Evolutionary conservation across 148 eudicot genomes (phyloP).

Genomic region (Nepenthes gracilis): DNA sequence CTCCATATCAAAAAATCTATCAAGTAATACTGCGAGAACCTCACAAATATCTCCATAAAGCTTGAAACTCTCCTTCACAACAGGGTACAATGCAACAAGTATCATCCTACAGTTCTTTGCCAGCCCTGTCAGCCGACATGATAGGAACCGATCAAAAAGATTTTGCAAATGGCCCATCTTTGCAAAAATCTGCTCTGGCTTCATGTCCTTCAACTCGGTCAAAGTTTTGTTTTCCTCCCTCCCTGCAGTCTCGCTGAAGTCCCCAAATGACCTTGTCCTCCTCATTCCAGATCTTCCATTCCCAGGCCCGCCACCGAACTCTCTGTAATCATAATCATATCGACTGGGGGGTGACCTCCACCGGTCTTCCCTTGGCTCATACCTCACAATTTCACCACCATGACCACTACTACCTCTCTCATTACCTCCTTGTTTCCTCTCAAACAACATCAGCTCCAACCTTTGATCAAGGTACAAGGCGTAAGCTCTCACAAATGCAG

Average conservation of each 20-base stretch:
- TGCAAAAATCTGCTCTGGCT: slow-evolving; percentile 30
- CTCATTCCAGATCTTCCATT: slow-evolving; percentile 8
- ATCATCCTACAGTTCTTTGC: slow-evolving; percentile 32
- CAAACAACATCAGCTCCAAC: slow-evolving; percentile 54
- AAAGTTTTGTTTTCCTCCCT: slow-evolving; percentile 9
- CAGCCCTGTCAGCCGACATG: slow-evolving; percentile 29
- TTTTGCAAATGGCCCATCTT: slow-evolving; percentile 33
- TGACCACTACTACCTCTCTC: slow-evolving; percentile 20
- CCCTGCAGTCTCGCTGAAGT: slow-evolving; percentile 9
- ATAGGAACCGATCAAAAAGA: slow-evolving; percentile 37
- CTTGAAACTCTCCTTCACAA: slow-evolving; percentile 50
- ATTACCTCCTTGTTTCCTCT: slow-evolving; percentile 44
- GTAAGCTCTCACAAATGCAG: slow-evolving; percentile 41
- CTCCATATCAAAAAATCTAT: slow-evolving; percentile 38
- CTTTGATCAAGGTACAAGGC: slow-evolving; percentile 45
- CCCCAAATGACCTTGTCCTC: slow-evolving; percentile 18
- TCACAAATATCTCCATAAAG: slow-evolving; percentile 47
- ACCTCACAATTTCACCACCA: slow-evolving; percentile 43
- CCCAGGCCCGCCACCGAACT: slow-evolving; percentile 31
- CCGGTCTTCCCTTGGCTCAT: slow-evolving; percentile 51
- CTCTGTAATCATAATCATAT: slow-evolving; percentile 51
- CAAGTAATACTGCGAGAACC: slow-evolving; percentile 28
- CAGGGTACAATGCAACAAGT: slow-evolving; percentile 29
- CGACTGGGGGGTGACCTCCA: slow-evolving; percentile 62
- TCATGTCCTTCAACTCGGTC: slow-evolving; percentile 28